Evolutionary conservation across 192 early-diverging fungal species (phyloP).

Genomic region (Coemansia sp.): DNA sequence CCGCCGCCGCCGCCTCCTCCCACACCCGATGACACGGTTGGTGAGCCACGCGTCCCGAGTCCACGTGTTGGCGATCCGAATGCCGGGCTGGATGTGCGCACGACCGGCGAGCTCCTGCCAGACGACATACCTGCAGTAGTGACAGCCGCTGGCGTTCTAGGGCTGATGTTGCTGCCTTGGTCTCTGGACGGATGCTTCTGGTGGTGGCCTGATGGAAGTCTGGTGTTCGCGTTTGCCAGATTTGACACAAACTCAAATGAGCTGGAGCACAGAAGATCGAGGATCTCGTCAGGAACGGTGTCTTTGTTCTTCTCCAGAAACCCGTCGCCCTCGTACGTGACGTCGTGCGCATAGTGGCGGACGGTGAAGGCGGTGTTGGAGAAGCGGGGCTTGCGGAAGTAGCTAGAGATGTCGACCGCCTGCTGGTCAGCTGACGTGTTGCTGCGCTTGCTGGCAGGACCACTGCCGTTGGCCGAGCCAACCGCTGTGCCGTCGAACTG

Average conservation of each 20-base stretch:
- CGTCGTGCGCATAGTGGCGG: conserved; percentile 93
- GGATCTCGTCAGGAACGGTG: conserved; percentile 86
- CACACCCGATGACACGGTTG: background rate
- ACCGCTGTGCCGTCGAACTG: conserved; percentile 25
- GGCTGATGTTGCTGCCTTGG: conserved; percentile 3
- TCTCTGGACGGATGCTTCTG: conserved; percentile 5
- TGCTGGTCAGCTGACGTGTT: background rate
- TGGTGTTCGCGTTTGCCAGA: conserved; percentile 11
- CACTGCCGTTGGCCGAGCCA: background rate
- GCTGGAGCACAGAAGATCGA: conserved; percentile 49
- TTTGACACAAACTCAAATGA: conserved; percentile 37
- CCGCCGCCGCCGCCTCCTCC: background rate
- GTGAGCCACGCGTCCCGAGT: conserved; percentile 2
- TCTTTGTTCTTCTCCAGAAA: conserved; percentile 99
- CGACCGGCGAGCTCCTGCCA: conserved; percentile 19
- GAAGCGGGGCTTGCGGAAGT: conserved; percentile 93
- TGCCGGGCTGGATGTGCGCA: conserved; percentile 15
- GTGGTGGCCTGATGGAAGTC: background rate
- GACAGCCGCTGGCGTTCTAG: conserved; percentile 1
- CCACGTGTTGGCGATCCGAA: conserved; percentile 10
- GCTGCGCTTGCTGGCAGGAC: background rate
- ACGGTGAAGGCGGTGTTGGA: conserved; percentile 88
- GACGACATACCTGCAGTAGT: conserved; percentile 8
- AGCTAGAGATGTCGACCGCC: conserved; percentile 15
- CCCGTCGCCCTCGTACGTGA: conserved; percentile 92